Percentiles rank a stretch among this genome's conserved stretches.
Evolutionary conservation across 2,329 filamentous ascomycete species (phyloP).

Genomic region (Knoxdaviesia proteae): DNA sequence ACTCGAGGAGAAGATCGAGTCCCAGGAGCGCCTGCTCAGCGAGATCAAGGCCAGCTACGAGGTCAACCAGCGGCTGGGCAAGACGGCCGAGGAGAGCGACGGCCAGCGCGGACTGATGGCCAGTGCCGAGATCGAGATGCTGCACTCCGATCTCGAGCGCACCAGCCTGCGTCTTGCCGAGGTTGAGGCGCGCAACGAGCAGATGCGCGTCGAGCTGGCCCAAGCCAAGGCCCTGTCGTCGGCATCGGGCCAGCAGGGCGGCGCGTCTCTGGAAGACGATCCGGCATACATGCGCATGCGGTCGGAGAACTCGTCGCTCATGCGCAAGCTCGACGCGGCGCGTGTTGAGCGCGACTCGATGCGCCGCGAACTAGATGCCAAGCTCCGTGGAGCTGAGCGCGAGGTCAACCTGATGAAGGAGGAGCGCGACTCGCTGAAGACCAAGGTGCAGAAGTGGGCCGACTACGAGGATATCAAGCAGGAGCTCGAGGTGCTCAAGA

Average conservation of each 20-base stretch:
- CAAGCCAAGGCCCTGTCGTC: conserved; percentile 53
- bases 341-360: conserved; percentile 69
- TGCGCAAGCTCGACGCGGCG: conserved; percentile 69
- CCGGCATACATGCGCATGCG: conserved; percentile 71
- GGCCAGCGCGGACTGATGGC: conserved; percentile 44
- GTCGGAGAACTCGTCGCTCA: conserved; percentile 79
- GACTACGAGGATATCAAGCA: conserved; percentile 96
- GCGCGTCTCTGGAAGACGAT: conserved; percentile 61
- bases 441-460: conserved; percentile 69
- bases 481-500: conserved; percentile 90
- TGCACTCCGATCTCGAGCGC: conserved; percentile 75
- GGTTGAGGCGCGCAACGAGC: conserved; percentile 83
- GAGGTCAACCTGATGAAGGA: conserved; percentile 54
- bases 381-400: conserved; percentile 58
- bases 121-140: conserved; percentile 81
- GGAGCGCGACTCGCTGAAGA: conserved; percentile 61
- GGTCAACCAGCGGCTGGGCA: conserved; percentile 74
- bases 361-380: conserved; percentile 55
- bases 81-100: conserved; percentile 34
- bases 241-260: conserved; percentile 35
- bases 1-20: conserved; percentile 83
- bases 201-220: conserved; percentile 73
- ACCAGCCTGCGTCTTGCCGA: conserved; percentile 75
- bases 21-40: conserved; percentile 74
- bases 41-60: conserved; percentile 96